A percentile compares a stretch with the other conserved stretches of the same genome.
Evolutionary conservation across 345 rosid genomes (phyloP).

Genomic region (Dipteronia sinensis): DNA sequence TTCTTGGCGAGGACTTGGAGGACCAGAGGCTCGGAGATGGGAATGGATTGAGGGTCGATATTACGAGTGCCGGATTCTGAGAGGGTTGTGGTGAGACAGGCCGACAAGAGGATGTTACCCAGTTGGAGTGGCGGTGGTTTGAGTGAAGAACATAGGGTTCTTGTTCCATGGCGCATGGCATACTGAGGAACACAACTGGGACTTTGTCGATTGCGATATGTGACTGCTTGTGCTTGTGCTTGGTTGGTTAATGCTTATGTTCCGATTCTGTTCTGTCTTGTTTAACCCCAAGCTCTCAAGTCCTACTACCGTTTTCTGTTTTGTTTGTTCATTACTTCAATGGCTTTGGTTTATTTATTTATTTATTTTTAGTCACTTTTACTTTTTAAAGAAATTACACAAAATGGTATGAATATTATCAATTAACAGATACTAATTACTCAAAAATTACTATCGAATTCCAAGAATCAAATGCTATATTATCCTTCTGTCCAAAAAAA

Average conservation of each 20-base stretch:
- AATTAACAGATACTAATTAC: not conserved
- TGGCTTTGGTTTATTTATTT: too few relatives aligned
- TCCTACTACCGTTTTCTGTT: not conserved
- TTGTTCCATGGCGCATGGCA: conserved; percentile 36
- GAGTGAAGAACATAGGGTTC: conserved; percentile 16
- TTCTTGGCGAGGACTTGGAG: conserved; percentile 61
- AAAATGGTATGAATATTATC: too few relatives aligned
- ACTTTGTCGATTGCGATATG: not conserved
- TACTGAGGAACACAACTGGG: not conserved
- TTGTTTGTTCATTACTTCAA: too few relatives aligned
- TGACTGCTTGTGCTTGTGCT: not conserved
- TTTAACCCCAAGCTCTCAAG: not conserved
- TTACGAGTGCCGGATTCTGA: conserved; percentile 58
- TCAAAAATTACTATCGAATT: too few relatives aligned
- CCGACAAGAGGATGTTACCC: conserved; percentile 54
- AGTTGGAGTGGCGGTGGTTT: conserved; percentile 36
- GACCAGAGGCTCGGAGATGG: conserved; percentile 65
- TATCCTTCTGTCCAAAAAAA: too few relatives aligned
- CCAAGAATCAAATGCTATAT: too few relatives aligned
- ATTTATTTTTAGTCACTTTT: too few relatives aligned
- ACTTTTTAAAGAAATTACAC: too few relatives aligned
- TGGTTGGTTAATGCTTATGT: not conserved
- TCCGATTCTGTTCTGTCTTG: not conserved
- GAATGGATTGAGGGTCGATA: conserved; percentile 59
- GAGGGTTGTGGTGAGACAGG: conserved; percentile 64